Percentiles rank a stretch among this genome's conserved stretches.
These are phyloP conservation scores for Kuraishia hungarica DNA, from an alignment of 805 yeast species.

Conservation along the genomic window DNA sequence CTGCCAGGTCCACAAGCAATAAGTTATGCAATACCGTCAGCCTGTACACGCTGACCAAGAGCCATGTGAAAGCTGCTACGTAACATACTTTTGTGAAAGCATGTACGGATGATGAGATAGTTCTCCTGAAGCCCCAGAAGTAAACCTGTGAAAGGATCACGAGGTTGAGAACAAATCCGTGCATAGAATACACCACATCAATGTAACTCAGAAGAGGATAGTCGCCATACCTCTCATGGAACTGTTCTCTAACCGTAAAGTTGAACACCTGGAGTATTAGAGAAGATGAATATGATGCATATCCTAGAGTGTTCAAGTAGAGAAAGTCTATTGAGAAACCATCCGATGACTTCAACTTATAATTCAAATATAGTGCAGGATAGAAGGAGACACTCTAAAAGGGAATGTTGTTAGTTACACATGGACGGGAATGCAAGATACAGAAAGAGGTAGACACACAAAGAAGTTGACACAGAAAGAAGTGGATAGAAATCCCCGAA, in stretches of 20 bases:
- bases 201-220: constrained; percentile 32
- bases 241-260: constrained; percentile 21
- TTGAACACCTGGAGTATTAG: constrained; percentile 32
- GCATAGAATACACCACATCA: constrained; percentile 38
- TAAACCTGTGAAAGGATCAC: constrained; percentile 28
- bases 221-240: constrained; percentile 16
- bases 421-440: not conserved
- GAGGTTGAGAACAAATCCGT: constrained; percentile 34
- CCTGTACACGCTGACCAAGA: constrained; percentile 9
- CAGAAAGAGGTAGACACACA: not conserved
- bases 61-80: constrained; percentile 10
- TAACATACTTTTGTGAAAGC: constrained; percentile 12
- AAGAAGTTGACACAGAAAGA: not conserved
- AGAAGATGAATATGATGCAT: constrained; percentile 32
- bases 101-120: constrained; percentile 16
- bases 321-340: constrained; percentile 43
- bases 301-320: constrained; percentile 37
- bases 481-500: not conserved
- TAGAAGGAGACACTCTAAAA: constrained; percentile 41
- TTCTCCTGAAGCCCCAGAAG: constrained; percentile 24
- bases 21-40: constrained; percentile 8
- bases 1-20: constrained; percentile 27
- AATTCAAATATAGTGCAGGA: constrained; percentile 36
- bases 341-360: constrained; percentile 30
- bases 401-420: not conserved